A percentile compares a stretch with the other conserved stretches of the same genome.
These are phyloP conservation scores for Phyllosticta capitalensis DNA, from an alignment of 2,329 filamentous ascomycete genomes.

Conservation along the genomic window DNA sequence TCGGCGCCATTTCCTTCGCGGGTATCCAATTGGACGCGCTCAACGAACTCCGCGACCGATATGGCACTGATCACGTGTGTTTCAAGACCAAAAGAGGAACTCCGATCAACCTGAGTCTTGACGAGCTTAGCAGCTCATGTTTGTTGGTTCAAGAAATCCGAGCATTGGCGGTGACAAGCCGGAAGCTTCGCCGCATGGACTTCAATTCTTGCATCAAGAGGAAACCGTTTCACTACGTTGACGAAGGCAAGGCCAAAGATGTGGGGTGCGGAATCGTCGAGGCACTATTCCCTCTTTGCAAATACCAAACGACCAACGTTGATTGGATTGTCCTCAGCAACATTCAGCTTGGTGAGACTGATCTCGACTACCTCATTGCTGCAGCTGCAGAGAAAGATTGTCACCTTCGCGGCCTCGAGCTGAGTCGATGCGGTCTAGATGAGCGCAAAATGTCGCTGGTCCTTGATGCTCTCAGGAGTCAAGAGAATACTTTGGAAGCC, in stretches of 20 bases:
- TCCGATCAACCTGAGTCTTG: constrained; percentile 43
- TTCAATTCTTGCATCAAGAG: constrained; percentile 54
- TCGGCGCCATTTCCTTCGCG: constrained; percentile 57
- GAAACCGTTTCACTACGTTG: constrained; percentile 37
- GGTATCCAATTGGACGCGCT: constrained; percentile 54
- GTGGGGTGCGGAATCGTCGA: constrained; percentile 60
- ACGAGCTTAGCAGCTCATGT: constrained; percentile 46
- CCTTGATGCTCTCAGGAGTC: constrained; percentile 53
- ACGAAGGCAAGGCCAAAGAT: constrained; percentile 43
- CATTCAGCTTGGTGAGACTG: constrained; percentile 60
- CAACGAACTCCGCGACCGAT: constrained; percentile 50
- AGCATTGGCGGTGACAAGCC: constrained; percentile 57
- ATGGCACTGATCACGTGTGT: constrained; percentile 54
- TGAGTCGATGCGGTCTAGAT: constrained; percentile 52
- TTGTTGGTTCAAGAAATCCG: constrained; percentile 60
- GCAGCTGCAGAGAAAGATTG: constrained; percentile 57
- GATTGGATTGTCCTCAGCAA: constrained; percentile 62
- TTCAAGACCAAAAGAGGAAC: constrained; percentile 47
- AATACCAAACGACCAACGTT: constrained; percentile 57
- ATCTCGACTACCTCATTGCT: constrained; percentile 58
- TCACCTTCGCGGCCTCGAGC: constrained; percentile 57
- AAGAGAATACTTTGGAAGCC: constrained; percentile 57
- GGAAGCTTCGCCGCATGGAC: constrained; percentile 52
- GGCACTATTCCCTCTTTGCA: constrained; percentile 58
- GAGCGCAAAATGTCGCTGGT: constrained; percentile 52